phyloP scores from a whole-genome alignment of 2,329 filamentous ascomycete species.

The Calonectria crousiana region DNA sequence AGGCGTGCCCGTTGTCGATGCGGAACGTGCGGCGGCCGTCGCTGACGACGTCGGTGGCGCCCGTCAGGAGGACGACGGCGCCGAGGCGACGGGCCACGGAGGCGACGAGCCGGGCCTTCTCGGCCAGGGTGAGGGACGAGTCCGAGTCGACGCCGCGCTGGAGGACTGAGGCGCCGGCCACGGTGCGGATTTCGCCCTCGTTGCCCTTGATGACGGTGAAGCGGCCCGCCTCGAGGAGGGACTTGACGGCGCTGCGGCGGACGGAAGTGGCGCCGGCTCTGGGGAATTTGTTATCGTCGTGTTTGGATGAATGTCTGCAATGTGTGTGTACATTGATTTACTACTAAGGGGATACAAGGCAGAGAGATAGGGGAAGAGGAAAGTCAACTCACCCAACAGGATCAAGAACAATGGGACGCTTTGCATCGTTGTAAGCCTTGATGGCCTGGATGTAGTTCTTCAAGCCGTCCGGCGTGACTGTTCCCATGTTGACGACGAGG shows the following conservation, averaged over 20 bases:
- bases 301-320: not conserved
- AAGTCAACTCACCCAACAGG: constrained; percentile 78
- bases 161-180: constrained; percentile 66
- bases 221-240: constrained; percentile 79
- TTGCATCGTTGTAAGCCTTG: constrained; percentile 82
- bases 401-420: constrained; percentile 84
- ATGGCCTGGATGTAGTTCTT: constrained; percentile 80
- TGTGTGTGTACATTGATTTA: not conserved
- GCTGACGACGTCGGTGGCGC: constrained; percentile 79
- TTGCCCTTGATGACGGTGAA: constrained; percentile 95
- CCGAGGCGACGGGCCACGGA: constrained; percentile 77
- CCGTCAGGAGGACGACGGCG: constrained; percentile 86
- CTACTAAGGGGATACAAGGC: no score
- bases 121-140: constrained; percentile 63
- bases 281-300: not conserved
- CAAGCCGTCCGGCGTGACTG: constrained; percentile 81
- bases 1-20: constrained; percentile 81
- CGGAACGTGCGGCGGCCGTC: constrained; percentile 77
- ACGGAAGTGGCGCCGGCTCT: constrained; percentile 83
- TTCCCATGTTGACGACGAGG: constrained; percentile 96
- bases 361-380: not conserved
- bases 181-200: constrained; percentile 85
- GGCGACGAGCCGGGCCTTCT: constrained; percentile 72
- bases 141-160: constrained; percentile 90
- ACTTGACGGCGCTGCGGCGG: constrained; percentile 77